Conservation (phyloP, 768 basidiomycete genomes). For the Pluteus cervinus region DNA sequence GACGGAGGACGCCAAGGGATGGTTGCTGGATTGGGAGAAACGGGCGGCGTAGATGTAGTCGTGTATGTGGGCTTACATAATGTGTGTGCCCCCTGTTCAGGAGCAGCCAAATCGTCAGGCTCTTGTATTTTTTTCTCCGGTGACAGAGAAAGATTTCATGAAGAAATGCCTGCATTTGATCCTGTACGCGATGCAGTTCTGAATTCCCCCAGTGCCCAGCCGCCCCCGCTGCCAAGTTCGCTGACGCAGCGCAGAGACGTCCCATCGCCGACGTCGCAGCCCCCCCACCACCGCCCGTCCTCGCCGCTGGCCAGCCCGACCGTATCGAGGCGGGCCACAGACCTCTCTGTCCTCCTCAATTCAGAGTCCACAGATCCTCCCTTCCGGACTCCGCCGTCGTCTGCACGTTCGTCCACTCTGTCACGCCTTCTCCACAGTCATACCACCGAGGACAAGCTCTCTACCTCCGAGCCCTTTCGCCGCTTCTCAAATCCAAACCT, state of each 20-base stretch:
- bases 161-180: constrained; percentile 68
- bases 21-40: constrained; percentile 41
- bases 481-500: constrained; percentile 12
- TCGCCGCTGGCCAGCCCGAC: constrained; percentile 41
- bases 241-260: constrained; percentile 15
- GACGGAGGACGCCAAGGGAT: constrained; percentile 45
- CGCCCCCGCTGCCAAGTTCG: constrained; percentile 34
- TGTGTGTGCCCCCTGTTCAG: too few relatives aligned
- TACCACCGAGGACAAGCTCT: constrained; percentile 24
- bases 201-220: constrained; percentile 60
- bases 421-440: constrained; percentile 35
- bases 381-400: constrained; percentile 21
- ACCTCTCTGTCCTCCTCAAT: constrained; percentile 75
- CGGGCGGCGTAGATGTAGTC: constrained; percentile 11
- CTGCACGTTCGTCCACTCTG: constrained; percentile 34
- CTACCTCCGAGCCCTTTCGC: constrained; percentile 22
- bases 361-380: constrained; percentile 33
- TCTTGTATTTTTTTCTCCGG: too few relatives aligned
- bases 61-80: constrained; percentile 19
- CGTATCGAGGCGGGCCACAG: constrained; percentile 58
- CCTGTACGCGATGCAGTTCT: constrained; percentile 84
- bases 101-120: too few relatives aligned
- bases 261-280: constrained; percentile 19
- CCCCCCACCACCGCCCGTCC: constrained; percentile 10
- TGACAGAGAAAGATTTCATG: background rate